Base-by-base conservation (phyloP, 176 grass and related monocot species). In the Cenchrus purpureus region DNA sequence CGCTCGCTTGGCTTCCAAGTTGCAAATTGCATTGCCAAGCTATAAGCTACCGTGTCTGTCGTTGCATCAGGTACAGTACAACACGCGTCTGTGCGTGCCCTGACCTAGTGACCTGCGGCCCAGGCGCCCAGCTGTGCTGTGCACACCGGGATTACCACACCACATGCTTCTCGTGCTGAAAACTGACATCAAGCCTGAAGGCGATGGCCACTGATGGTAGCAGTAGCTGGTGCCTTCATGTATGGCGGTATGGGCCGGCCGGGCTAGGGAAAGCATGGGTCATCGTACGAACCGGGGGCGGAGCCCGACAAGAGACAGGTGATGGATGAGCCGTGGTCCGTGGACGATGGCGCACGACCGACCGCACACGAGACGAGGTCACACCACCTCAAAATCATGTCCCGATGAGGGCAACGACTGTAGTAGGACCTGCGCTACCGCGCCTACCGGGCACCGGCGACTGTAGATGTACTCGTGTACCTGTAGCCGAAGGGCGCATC, bases 1-100 rank as follows among this genome's bases (percentile, higher is more conserved):
- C 29, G 48, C 48, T 34, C 19, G 78, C 78, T 80, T 42, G 62
- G 16, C 46, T 29, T 22, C 43, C 45, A 80, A 80, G 28, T 80
- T 54, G 63, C 78, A 16, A 45, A 1, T 46, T 34, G 22, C 22
- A 25, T 34, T 40, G 37, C 37, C 37, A 51, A 63, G 10, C 11
- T 5, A 28, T 2, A 7, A 20, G 61, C 45, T 32, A 16, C 1
- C 48, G 48, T 73, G 46, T 73, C 46, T 40, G 3, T 4, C 15
- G n/a, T 15, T 12, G 44, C 68, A 50, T 40, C 37, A 40, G 37
- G 37, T 4, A 2, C 45, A 46, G 67, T n/a, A 45, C 29, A 40
- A 40, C 37, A 40, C 12, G 10, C 14, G n/a, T 14, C n/a, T 51
- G 12, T 10, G 12, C 29, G 46, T 53, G 72, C 50, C 49, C 14